phyloP scores from a whole-genome alignment of 352 stramenopile genomes.

The Phytophthora litchii region DNA sequence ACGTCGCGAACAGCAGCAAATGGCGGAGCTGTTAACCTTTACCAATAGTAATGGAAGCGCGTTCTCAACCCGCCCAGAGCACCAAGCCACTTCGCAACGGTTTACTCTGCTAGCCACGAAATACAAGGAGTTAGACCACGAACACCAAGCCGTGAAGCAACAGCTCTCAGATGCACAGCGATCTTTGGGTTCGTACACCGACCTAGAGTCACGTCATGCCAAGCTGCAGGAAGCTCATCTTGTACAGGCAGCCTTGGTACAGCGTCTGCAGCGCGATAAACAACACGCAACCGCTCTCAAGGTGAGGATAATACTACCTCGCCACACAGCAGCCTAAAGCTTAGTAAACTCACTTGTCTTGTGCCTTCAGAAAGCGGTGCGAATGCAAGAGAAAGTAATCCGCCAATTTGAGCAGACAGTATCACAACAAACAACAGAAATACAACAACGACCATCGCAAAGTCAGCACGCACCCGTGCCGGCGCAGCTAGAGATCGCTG shows the following conservation, averaged over 20 bases:
- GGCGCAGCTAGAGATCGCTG: neutral
- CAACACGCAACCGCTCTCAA: slow-evolving; percentile 56
- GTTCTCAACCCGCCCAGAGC: slow-evolving; percentile 7
- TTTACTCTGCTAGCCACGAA: slow-evolving; percentile 63
- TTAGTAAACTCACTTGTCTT: slow-evolving; percentile 10
- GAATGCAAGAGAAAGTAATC: slow-evolving; percentile 84
- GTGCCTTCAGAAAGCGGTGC: slow-evolving; percentile 60
- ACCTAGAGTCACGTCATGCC: slow-evolving; percentile 52
- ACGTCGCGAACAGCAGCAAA: slow-evolving; percentile 49
- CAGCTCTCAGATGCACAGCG: slow-evolving; percentile 45
- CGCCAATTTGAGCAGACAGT: slow-evolving; percentile 76
- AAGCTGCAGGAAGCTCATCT: slow-evolving; percentile 80
- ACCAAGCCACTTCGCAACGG: slow-evolving; percentile 47
- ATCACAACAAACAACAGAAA: slow-evolving; percentile 34
- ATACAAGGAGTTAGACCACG: slow-evolving; percentile 67
- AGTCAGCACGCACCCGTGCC: neutral
- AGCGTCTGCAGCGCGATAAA: slow-evolving; percentile 74
- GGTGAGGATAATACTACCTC: slow-evolving; percentile 23
- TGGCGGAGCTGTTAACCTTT: slow-evolving; percentile 37
- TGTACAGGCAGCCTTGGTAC: slow-evolving; percentile 64
- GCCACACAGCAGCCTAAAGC: neutral
- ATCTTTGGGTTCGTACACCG: slow-evolving; percentile 32
- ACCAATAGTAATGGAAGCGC: slow-evolving; percentile 16
- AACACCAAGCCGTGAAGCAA: slow-evolving; percentile 38
- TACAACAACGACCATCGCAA: slow-evolving; percentile 4